Percentiles rank a stretch among this genome's conserved stretches.
Conservation (phyloP, 2,329 filamentous ascomycete species). For the Colletotrichum tanaceti region DNA sequence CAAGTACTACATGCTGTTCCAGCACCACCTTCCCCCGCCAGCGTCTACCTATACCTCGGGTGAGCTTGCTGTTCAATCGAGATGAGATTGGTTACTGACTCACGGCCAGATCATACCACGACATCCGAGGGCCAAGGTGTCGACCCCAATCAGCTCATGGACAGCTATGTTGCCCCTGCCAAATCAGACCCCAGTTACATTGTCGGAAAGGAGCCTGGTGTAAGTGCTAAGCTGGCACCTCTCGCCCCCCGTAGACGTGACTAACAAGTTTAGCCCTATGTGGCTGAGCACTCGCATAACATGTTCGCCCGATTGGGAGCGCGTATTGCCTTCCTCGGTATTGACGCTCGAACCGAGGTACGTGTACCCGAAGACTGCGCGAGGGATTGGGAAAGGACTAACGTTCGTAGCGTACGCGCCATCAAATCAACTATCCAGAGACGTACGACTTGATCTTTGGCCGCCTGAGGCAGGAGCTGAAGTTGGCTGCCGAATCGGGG, state of each 20-base stretch:
- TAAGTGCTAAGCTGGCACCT: conserved; percentile 62
- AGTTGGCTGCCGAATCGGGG: conserved; percentile 71
- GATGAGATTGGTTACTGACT: conserved; percentile 43
- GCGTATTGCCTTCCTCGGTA: conserved; percentile 83
- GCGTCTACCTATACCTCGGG: conserved; percentile 87
- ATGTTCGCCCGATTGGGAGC: conserved; percentile 87
- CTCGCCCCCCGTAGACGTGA: conserved; percentile 55
- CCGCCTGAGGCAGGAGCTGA: conserved; percentile 79
- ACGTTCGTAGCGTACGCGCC: conserved; percentile 74
- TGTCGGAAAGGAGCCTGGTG: conserved; percentile 78
- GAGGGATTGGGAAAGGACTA: conserved; percentile 8
- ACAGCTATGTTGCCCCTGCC: conserved; percentile 75
- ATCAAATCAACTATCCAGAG: conserved; percentile 94
- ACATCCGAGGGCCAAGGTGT: conserved; percentile 56
- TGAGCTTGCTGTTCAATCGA: conserved; percentile 44
- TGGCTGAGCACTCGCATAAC: conserved; percentile 87
- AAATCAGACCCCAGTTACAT: conserved; percentile 79
- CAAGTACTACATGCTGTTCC: conserved; percentile 98
- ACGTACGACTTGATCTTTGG: conserved; percentile 88
- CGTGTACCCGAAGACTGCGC: conserved; percentile 43
- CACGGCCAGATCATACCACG: conserved; percentile 40
- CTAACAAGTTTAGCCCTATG: conserved; percentile 78
- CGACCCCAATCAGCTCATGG: conserved; percentile 78
- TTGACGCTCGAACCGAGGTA: conserved; percentile 92
- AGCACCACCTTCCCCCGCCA: conserved; percentile 91